A percentile compares a stretch with the other conserved stretches of the same genome.
Evolutionary conservation across 352 stramenopile genomes (phyloP).

Genomic region (Globisporangium cederbergense): DNA sequence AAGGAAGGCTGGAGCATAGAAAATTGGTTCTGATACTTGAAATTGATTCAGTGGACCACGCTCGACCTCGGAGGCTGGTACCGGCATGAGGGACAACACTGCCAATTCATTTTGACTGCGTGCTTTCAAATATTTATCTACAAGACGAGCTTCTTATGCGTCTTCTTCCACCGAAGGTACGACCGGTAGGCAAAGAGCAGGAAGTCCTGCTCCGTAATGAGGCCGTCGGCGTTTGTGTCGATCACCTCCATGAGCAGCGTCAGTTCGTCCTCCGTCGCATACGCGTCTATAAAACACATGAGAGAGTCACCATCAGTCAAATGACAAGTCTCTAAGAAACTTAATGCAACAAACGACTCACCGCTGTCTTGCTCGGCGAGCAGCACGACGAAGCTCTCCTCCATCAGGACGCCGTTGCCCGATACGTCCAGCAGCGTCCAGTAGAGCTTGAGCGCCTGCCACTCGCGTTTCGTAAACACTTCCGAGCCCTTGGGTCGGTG

Average conservation of each 20-base stretch:
- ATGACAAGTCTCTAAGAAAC: background rate
- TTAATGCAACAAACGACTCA: conserved; percentile 21
- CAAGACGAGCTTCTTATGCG: conserved; percentile 9
- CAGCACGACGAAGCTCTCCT: conserved; percentile 81
- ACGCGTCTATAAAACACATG: conserved; percentile 48
- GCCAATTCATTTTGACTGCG: background rate
- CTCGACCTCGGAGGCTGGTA: too few relatives aligned
- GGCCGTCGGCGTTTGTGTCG: conserved; percentile 71
- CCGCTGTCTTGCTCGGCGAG: conserved; percentile 77
- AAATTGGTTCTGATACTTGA: background rate
- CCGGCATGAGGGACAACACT: background rate
- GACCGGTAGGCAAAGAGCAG: conserved; percentile 79
- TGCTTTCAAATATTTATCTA: background rate
- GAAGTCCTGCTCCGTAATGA: conserved; percentile 80
- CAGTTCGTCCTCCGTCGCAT: conserved; percentile 80
- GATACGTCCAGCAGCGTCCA: conserved; percentile 70
- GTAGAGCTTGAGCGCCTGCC: conserved; percentile 73
- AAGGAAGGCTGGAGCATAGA: background rate
- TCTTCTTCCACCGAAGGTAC: conserved; percentile 61
- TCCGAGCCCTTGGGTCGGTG: conserved; percentile 27
- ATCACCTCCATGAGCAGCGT: conserved; percentile 75
- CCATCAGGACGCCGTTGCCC: conserved; percentile 62
- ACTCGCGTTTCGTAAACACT: conserved; percentile 69
- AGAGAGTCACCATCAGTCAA: conserved; percentile 11
- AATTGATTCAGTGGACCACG: background rate